These are phyloP conservation scores for Peribolospora kevripleyi DNA, from an alignment of 768 basidiomycete genomes.

Conservation along the genomic window DNA sequence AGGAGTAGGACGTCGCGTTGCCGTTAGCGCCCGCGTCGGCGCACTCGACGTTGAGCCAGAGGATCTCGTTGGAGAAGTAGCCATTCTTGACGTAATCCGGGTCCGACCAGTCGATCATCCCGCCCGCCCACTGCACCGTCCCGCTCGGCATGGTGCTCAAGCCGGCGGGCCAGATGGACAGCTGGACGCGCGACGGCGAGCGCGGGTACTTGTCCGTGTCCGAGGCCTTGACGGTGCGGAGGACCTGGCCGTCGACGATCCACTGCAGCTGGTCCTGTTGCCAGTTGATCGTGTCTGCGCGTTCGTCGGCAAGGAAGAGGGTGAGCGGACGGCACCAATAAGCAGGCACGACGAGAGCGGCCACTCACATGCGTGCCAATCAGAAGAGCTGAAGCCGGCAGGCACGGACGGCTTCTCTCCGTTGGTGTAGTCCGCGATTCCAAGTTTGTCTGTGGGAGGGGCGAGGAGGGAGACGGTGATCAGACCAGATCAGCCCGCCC, in stretches of 20 bases:
- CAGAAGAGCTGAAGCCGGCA: no score
- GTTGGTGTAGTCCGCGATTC: conserved; percentile 5
- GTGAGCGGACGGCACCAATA: no score
- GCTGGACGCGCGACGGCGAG: conserved; percentile 17
- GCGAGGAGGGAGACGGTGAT: not conserved
- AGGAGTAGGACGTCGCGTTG: no score
- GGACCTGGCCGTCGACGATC: conserved; percentile 10
- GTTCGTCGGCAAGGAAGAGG: no score
- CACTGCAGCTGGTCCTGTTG: conserved; percentile 8
- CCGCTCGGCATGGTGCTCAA: conserved; percentile 11
- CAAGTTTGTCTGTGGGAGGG: not conserved
- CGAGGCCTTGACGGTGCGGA: conserved; percentile 11
- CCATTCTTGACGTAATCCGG: conserved; percentile 13
- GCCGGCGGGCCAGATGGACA: conserved; percentile 20
- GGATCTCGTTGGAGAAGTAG: conserved; percentile 15
- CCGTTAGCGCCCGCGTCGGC: conserved; percentile 1
- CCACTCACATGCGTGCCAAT: no score
- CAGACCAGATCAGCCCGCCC: not conserved
- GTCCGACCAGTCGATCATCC: conserved; percentile 17
- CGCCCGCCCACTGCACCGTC: conserved; percentile 20
- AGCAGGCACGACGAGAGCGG: no score
- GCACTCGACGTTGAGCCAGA: conserved; percentile 16
- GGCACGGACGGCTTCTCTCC: not conserved
- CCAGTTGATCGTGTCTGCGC: conserved; percentile 5
- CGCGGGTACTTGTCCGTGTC: conserved; percentile 15